Percentiles rank a stretch among this genome's conserved stretches.
These are phyloP conservation scores for Arachis monticola DNA, from an alignment of 331 rosid genomes.

Conservation along the genomic window DNA sequence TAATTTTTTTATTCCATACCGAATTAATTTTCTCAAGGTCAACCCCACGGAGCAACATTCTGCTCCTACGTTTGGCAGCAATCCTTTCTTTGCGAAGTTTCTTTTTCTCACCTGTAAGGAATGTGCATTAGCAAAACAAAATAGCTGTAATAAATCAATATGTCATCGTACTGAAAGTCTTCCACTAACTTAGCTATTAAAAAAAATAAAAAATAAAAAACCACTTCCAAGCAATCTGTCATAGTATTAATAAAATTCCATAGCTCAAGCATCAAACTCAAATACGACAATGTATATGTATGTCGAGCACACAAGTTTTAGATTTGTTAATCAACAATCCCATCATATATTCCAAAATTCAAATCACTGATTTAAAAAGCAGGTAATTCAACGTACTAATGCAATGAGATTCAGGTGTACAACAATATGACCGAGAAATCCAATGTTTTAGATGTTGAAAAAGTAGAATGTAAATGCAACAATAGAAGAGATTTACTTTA, in stretches of 20 bases:
- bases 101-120: conserved; percentile 74
- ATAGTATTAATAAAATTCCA: conserved; percentile 23
- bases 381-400: conserved; percentile 14
- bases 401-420: conserved; percentile 1
- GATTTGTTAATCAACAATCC: conserved; percentile 2
- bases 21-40: conserved; percentile 71
- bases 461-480: conserved; percentile 29
- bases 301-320: not conserved
- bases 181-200: conserved; percentile 16
- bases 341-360: conserved; percentile 21
- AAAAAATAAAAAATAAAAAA: not conserved
- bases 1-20: conserved; percentile 45
- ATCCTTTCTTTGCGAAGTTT: conserved; percentile 74
- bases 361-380: conserved; percentile 13
- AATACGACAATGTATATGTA: conserved; percentile 1
- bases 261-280: conserved; percentile 24
- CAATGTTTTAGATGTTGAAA: conserved; percentile 20
- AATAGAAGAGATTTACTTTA: conserved; percentile 10
- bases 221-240: not conserved
- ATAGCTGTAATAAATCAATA: conserved; percentile 19
- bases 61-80: conserved; percentile 70
- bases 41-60: conserved; percentile 81
- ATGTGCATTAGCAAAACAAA: conserved; percentile 33
- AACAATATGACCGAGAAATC: conserved; percentile 16
- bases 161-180: conserved; percentile 17